A percentile compares a stretch with the other conserved stretches of the same genome.
Evolutionary conservation across 2,329 filamentous ascomycete genomes (phyloP).

Genomic region (Colletotrichum simmondsii): DNA sequence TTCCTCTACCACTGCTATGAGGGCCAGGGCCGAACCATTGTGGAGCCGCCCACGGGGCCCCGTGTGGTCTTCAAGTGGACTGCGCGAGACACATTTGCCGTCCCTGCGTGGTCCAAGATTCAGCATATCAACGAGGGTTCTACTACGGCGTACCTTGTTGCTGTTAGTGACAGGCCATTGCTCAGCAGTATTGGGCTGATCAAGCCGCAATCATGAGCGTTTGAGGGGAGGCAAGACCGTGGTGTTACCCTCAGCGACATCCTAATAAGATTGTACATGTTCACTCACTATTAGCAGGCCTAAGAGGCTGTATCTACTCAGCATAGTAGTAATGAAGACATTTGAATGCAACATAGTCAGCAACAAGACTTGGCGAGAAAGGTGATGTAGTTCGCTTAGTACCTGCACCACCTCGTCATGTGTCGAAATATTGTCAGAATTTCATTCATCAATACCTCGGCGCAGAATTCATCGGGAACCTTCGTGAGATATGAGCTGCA

Average conservation of each 20-base stretch:
- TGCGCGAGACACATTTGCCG: slow-evolving; percentile 61
- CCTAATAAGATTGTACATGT: too few relatives aligned
- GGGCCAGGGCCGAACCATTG: slow-evolving; percentile 54
- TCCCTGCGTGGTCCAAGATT: slow-evolving; percentile 62
- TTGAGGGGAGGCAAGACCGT: neutral
- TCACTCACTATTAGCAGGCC: neutral
- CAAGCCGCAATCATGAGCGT: slow-evolving; percentile 20
- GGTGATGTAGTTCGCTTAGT: too few relatives aligned
- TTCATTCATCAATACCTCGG: too few relatives aligned
- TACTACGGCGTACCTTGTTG: slow-evolving; percentile 45
- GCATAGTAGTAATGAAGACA: neutral
- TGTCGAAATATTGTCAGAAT: too few relatives aligned
- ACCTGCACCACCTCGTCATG: too few relatives aligned
- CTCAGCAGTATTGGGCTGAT: slow-evolving; percentile 43
- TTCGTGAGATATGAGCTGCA: neutral
- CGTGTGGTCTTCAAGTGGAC: slow-evolving; percentile 54
- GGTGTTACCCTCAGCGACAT: rapidly evolving
- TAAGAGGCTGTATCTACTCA: neutral
- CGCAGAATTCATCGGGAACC: too few relatives aligned
- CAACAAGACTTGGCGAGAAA: too few relatives aligned
- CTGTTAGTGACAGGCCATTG: slow-evolving; percentile 47
- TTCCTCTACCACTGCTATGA: slow-evolving; percentile 64
- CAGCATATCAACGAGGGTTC: slow-evolving; percentile 53
- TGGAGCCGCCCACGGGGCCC: slow-evolving; percentile 46
- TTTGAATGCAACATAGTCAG: too few relatives aligned